Base-by-base conservation (phyloP, 208 protist genomes). In the Tetramitus jugosus region DNA sequence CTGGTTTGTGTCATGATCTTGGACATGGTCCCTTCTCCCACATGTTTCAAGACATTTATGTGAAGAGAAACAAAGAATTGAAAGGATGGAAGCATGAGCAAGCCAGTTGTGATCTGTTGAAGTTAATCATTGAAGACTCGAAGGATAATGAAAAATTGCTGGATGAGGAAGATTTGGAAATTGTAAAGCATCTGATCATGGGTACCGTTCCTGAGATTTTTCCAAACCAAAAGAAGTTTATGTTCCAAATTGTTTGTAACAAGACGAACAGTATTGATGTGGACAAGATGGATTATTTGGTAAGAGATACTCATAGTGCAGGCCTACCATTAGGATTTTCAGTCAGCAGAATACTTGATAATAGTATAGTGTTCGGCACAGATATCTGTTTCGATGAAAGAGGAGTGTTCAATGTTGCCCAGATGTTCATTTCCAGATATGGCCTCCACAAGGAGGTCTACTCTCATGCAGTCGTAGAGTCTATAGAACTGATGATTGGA, bases 21-120 rank as follows among this genome's bases (percentile, higher is more conserved):
- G 95, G 95, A 10, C 95, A 98, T 82, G 96, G 96, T 0, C 94
- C 95, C 8, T 98, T 97, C 83, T 93, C 87, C 7, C 96, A 98
- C 82, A 80, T 94, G 0, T 98, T 98, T 81, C 94, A 98, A 74
- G 88, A 93, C 49, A 3, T 60, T 23, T 83, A 83, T 42, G 46
- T 83, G 20, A 64, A 10, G 6, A 8, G 7, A 10, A 31, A 10
- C 10, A 6, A 64, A 64, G 14, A 23, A 37, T 33, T 56, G 29
- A 78, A 76, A 42, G 76, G 79, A 64, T 98, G 91, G 88, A 81
- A 84, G 29, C 94, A 98, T 77, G 94, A 97, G 81, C 77, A 92
- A 29, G 87, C 85, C 60, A 94, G 89, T 60, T 75, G 90, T 13
- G 78, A 80, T 64, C 84, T 97, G 81, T 95, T 79, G 71, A 85